These are phyloP conservation scores for Rhytidiadelphus loreus DNA, from an alignment of 225 moss, liverwort and hornwort species.

Conservation along the genomic window DNA sequence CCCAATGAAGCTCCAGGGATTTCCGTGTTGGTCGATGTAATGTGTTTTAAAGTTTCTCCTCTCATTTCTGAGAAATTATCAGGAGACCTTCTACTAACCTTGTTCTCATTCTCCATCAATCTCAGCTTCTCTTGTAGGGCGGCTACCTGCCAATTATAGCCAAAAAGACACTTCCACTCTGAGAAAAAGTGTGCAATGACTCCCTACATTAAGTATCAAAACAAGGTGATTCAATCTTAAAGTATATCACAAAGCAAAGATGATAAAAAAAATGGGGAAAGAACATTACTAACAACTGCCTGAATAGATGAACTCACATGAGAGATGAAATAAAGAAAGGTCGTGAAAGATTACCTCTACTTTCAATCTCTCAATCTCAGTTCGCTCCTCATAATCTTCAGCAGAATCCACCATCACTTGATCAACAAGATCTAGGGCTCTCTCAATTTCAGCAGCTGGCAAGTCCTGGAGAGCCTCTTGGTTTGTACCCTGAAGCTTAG, in stretches of 20 bases:
- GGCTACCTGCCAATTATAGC: slow-evolving; percentile 20
- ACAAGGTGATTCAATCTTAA: background rate
- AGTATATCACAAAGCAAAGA: background rate
- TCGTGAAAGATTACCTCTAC: slow-evolving; percentile 14
- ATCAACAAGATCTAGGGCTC: slow-evolving; percentile 24
- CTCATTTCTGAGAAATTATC: background rate
- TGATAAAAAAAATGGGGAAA: background rate
- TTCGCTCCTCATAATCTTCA: background rate
- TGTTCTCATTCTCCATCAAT: slow-evolving; percentile 22
- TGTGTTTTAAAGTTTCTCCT: background rate
- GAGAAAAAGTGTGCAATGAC: background rate
- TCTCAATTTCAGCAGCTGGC: slow-evolving; percentile 23
- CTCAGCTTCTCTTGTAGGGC: slow-evolving; percentile 33
- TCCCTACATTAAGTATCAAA: background rate
- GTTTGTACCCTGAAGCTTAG: background rate
- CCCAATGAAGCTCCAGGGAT: background rate
- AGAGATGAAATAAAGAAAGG: background rate
- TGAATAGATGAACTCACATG: background rate
- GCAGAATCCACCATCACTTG: slow-evolving; percentile 9
- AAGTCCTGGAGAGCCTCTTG: slow-evolving; percentile 26
- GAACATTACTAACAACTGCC: background rate
- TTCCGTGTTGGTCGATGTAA: background rate
- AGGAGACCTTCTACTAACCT: background rate
- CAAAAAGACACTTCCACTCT: background rate
- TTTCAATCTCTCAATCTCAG: slow-evolving; percentile 34